Percentiles rank a stretch among this genome's conserved stretches.
phyloP scores from a whole-genome alignment of 2,329 filamentous ascomycete genomes.

The Leptodontidium sp. region DNA sequence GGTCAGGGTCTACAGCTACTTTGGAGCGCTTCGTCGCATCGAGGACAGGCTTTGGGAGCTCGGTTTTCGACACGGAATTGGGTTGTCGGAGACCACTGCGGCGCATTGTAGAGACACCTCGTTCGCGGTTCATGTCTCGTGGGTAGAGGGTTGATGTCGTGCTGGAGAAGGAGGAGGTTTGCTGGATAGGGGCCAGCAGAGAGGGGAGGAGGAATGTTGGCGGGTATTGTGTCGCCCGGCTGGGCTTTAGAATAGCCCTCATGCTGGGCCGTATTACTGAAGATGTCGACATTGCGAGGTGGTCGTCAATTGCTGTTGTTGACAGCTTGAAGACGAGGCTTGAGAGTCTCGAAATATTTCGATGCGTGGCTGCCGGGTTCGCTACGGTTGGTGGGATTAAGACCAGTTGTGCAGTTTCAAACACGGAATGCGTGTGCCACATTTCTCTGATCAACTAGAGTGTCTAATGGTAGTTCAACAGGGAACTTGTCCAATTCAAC shows the following conservation, averaged over 20 bases:
- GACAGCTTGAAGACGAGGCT: slow-evolving; percentile 13
- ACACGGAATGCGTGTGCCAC: not conserved
- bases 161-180: slow-evolving; percentile 46
- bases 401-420: slow-evolving; percentile 1
- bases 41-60: slow-evolving; percentile 75
- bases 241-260: slow-evolving; percentile 34
- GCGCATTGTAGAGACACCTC: slow-evolving; percentile 83
- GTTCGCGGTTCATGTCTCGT: slow-evolving; percentile 79
- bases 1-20: slow-evolving; percentile 69
- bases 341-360: slow-evolving; percentile 31
- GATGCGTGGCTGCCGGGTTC: slow-evolving; percentile 10
- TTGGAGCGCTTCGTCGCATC: slow-evolving; percentile 63
- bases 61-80: slow-evolving; percentile 76
- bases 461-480: not conserved
- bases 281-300: slow-evolving; percentile 43
- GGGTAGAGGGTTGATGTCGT: slow-evolving; percentile 42
- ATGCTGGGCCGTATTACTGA: slow-evolving; percentile 40
- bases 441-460: not conserved
- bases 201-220: slow-evolving; percentile 47
- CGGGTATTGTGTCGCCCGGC: slow-evolving; percentile 33
- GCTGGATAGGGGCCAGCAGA: slow-evolving; percentile 35
- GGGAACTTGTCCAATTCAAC: not conserved
- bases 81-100: slow-evolving; percentile 77
- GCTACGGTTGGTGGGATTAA: not conserved
- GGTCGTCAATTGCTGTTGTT: slow-evolving; percentile 34